These are phyloP conservation scores for Stachybotrys chlorohalonatus DNA, from an alignment of 2,329 filamentous ascomycete species.

Conservation along the genomic window DNA sequence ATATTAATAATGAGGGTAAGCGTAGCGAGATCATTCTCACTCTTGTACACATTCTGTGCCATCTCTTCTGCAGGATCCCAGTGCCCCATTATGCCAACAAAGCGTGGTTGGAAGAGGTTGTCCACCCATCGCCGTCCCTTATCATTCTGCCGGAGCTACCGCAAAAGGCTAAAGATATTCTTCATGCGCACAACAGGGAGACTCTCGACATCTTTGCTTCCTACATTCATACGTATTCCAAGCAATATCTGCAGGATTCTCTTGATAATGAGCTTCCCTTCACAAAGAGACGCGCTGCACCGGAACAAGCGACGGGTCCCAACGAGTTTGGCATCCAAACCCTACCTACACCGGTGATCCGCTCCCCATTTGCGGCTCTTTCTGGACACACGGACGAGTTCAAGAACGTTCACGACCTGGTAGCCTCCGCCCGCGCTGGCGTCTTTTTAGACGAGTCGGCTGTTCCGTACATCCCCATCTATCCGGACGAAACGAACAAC, in stretches of 20 bases:
- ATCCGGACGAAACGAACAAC: slow-evolving; percentile 40
- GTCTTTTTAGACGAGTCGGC: slow-evolving; percentile 69
- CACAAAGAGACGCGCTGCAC: slow-evolving; percentile 37
- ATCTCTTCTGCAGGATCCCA: slow-evolving; percentile 57
- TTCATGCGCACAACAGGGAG: slow-evolving; percentile 54
- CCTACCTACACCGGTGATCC: slow-evolving; percentile 34
- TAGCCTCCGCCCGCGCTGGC: slow-evolving; percentile 52
- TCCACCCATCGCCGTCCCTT: slow-evolving; percentile 51
- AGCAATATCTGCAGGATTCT: slow-evolving; percentile 46
- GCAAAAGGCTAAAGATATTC: slow-evolving; percentile 40
- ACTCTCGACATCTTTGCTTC: slow-evolving; percentile 57
- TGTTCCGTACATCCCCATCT: slow-evolving; percentile 58
- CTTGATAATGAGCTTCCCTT: slow-evolving; percentile 51
- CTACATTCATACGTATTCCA: slow-evolving; percentile 61
- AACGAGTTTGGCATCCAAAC: not conserved
- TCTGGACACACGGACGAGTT: slow-evolving; percentile 61
- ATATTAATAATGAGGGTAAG: slow-evolving; percentile 40
- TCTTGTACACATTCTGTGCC: slow-evolving; percentile 59
- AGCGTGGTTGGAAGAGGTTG: slow-evolving; percentile 35
- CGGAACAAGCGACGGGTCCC: slow-evolving; percentile 12
- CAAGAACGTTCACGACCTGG: slow-evolving; percentile 56
- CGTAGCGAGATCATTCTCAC: slow-evolving; percentile 42
- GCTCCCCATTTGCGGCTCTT: slow-evolving; percentile 63
- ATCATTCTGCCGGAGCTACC: slow-evolving; percentile 60
- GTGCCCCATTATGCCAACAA: slow-evolving; percentile 29